Base-by-base conservation (phyloP, 306 rosid genomes). In the Cyclanthera cordifolia region DNA sequence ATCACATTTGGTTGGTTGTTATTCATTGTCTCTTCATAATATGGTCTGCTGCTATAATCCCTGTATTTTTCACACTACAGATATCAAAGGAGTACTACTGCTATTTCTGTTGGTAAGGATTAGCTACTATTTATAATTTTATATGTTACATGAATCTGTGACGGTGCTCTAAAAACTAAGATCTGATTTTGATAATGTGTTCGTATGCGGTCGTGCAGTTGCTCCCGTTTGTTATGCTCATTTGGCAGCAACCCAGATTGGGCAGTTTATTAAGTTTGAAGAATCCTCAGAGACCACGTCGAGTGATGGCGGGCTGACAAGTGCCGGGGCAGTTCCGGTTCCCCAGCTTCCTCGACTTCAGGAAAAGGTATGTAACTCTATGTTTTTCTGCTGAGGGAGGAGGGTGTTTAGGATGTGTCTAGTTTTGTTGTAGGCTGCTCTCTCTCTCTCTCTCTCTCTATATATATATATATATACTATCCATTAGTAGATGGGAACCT, bases 71-170 rank as follows among this genome's bases (percentile, higher is more conserved):
- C 10, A 8, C 13, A n/a, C 13, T 76, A 73, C 80, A 93, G 98
- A 67, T 93, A 93, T 73, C 98, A 93, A 76, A 78, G 98, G 75
- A 93, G 98, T 73, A 93, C 96, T 2, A 89, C 96, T 34, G 98
- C 98, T 8, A 85, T 93, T 17, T 93, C 98, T 56, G 91, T 93
- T 0, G 98, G 98, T 87, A 79, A 73, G 71, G 12, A 23, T 70
- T n/a, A n/a, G n/a, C 43, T 32, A n/a, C n/a, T 69, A 1, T n/a
- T 67, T 45, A 5, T 14, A 11, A 41, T 66, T 50, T 50, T 2
- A 45, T 10, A 3, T 28, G n/a, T n/a, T n/a, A n/a, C n/a, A n/a
- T n/a, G n/a, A n/a, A n/a, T n/a, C n/a, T n/a, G n/a, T n/a, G n/a
- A n/a, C n/a, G n/a, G n/a, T n/a, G n/a, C n/a, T n/a, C n/a, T n/a